phyloP scores from a whole-genome alignment of 23 red algal species.

The Gracilaria domingensis region DNA sequence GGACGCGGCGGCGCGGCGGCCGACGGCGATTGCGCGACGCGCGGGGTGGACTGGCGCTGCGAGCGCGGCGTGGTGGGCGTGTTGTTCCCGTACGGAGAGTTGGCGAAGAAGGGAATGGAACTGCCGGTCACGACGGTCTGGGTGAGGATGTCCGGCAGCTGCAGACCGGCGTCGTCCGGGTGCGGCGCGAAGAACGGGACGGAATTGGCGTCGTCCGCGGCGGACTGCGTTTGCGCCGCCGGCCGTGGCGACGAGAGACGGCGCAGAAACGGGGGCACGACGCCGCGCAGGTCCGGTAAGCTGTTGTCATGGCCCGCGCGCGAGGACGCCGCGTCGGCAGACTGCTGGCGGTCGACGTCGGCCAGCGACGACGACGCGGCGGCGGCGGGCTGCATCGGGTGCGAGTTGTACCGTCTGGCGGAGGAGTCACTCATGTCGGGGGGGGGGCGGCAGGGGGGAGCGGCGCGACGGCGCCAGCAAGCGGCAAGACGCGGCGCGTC shows the following conservation, averaged over 20 bases:
- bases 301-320: not conserved
- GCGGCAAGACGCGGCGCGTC: no score
- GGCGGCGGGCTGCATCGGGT: not conserved
- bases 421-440: not conserved
- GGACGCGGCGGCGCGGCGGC: not conserved
- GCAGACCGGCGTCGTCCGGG: not conserved
- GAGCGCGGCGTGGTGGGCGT: not conserved
- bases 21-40: not conserved
- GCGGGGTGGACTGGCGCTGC: not conserved
- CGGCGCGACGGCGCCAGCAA: no score
- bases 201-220: not conserved
- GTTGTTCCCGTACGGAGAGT: not conserved
- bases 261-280: slow-evolving; percentile 10
- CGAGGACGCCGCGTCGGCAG: not conserved
- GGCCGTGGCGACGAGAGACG: not conserved
- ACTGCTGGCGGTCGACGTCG: not conserved
- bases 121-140: slow-evolving; percentile 11
- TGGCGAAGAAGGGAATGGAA: slow-evolving; percentile 17
- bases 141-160: not conserved
- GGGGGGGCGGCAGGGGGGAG: no score
- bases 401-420: not conserved
- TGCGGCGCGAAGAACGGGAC: slow-evolving; percentile 10
- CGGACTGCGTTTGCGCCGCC: not conserved
- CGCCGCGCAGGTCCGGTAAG: slow-evolving; percentile 8
- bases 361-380: not conserved